phyloP scores from a whole-genome alignment of 139 green algal genomes.

The Tetradesmus lagerheimii region DNA sequence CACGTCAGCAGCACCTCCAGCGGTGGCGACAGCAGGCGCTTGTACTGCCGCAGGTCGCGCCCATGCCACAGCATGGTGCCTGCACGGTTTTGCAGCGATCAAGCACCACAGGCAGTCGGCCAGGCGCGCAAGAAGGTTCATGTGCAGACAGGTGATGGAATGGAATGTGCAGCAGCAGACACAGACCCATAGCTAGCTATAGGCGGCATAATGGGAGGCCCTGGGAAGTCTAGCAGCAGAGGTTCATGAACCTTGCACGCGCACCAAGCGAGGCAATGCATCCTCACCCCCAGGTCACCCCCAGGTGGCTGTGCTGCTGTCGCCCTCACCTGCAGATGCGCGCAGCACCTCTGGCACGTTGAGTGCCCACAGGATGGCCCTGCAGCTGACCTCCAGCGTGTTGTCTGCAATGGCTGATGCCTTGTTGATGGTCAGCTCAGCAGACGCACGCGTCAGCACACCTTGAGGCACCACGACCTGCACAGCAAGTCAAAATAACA shows the following conservation, averaged over 20 bases:
- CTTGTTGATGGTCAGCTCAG: slow-evolving; percentile 81
- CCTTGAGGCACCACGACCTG: slow-evolving; percentile 72
- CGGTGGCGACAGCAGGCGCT: slow-evolving; percentile 78
- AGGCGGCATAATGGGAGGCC: too few relatives aligned
- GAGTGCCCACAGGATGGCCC: slow-evolving; percentile 78
- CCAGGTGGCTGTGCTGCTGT: neutral
- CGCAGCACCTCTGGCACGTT: slow-evolving; percentile 78
- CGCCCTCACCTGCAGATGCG: slow-evolving; percentile 55
- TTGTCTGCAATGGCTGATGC: slow-evolving; percentile 84
- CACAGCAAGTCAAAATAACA: neutral
- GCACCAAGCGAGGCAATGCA: too few relatives aligned
- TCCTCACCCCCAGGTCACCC: too few relatives aligned
- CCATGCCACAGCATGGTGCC: slow-evolving; percentile 84
- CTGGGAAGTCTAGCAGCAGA: too few relatives aligned
- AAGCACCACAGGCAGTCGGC: neutral
- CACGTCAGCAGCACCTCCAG: slow-evolving; percentile 73
- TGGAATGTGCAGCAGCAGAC: neutral
- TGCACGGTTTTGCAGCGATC: neutral
- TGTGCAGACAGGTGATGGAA: neutral
- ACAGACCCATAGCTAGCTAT: too few relatives aligned
- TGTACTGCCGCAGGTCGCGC: slow-evolving; percentile 75
- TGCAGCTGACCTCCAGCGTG: slow-evolving; percentile 83
- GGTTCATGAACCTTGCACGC: too few relatives aligned
- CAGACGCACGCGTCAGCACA: slow-evolving; percentile 59
- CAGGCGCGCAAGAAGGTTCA: too few relatives aligned